phyloP scores from a whole-genome alignment of 139 green algal species.

The Tetraselmis striata region DNA sequence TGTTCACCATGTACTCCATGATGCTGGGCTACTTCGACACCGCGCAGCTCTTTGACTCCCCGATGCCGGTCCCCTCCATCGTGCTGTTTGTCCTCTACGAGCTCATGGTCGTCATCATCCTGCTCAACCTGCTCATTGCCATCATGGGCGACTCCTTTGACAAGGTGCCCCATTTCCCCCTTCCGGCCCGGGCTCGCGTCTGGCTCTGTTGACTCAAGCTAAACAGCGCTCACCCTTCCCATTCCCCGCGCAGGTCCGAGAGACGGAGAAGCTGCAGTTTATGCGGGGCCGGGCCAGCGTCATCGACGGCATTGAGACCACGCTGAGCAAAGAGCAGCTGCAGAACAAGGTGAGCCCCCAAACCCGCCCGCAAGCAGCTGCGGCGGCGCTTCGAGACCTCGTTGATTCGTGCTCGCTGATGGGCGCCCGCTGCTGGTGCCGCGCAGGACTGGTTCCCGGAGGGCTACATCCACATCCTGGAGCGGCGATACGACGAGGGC shows the following conservation, averaged over 20 bases:
- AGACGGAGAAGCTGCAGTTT: not conserved
- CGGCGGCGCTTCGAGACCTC: too few relatives aligned
- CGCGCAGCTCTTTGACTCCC: not conserved
- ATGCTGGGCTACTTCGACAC: conserved; percentile 15
- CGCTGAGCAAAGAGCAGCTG: not conserved
- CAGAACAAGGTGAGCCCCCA: too few relatives aligned
- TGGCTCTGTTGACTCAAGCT: too few relatives aligned
- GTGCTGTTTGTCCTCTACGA: conserved; percentile 17
- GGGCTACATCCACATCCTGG: not conserved
- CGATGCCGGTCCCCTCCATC: not conserved
- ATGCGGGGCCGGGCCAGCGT: not conserved
- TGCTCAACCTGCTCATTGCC: conserved; percentile 31
- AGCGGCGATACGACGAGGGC: not conserved
- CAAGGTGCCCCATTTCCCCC: not conserved
- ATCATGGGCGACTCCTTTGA: conserved; percentile 29
- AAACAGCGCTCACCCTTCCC: too few relatives aligned
- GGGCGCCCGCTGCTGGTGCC: too few relatives aligned
- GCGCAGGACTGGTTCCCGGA: not conserved
- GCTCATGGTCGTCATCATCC: conserved; percentile 20
- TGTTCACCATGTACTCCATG: conserved; percentile 8
- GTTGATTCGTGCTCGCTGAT: too few relatives aligned
- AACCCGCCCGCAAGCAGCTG: too few relatives aligned
- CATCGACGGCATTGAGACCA: not conserved
- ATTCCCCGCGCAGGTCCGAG: not conserved
- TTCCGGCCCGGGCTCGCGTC: too few relatives aligned